A percentile compares a stretch with the other conserved stretches of the same genome.
These are phyloP conservation scores for Irpex lacteus DNA, from an alignment of 1,284 basidiomycete genomes.

Conservation along the genomic window DNA sequence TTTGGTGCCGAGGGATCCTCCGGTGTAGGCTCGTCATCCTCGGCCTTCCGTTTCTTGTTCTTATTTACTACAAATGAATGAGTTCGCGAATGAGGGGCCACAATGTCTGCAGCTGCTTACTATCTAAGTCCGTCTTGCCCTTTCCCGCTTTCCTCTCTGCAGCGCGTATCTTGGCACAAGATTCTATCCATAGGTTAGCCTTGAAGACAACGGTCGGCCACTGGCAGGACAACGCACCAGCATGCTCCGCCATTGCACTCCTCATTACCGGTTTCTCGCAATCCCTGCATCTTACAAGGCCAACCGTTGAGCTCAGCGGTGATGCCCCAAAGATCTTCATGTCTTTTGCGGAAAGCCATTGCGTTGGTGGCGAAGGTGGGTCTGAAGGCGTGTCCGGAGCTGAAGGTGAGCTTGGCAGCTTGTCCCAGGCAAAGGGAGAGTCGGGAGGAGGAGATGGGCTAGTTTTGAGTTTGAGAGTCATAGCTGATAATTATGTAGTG, in stretches of 20 bases:
- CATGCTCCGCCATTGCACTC: slow-evolving; percentile 74
- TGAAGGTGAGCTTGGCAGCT: slow-evolving; percentile 34
- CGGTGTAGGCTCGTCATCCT: slow-evolving; percentile 52
- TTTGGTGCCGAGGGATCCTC: slow-evolving; percentile 57
- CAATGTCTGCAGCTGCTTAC: slow-evolving; percentile 10
- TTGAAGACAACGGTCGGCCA: background rate
- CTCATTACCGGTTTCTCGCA: slow-evolving; percentile 77
- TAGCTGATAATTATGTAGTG: slow-evolving; percentile 12
- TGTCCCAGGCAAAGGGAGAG: slow-evolving; percentile 59
- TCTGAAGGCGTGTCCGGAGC: slow-evolving; percentile 34
- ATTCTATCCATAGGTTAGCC: slow-evolving; percentile 38
- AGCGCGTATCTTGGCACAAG: slow-evolving; percentile 59
- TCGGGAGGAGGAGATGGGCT: slow-evolving; percentile 32
- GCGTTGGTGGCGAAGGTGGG: slow-evolving; percentile 59
- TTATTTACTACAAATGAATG: slow-evolving; percentile 24
- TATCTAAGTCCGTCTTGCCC: slow-evolving; percentile 39
- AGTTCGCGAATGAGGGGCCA: background rate
- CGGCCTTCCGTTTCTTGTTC: slow-evolving; percentile 73
- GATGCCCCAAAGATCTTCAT: slow-evolving; percentile 85
- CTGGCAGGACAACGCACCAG: slow-evolving; percentile 45
- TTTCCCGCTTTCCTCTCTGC: slow-evolving; percentile 54
- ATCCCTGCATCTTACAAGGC: slow-evolving; percentile 73
- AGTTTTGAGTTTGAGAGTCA: slow-evolving; percentile 61
- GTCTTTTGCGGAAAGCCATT: slow-evolving; percentile 79
- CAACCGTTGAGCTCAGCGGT: slow-evolving; percentile 66